A percentile compares a stretch with the other conserved stretches of the same genome.
These are phyloP conservation scores for Oryza australiensis DNA, from an alignment of 176 grass and related monocot species.

Conservation along the genomic window DNA sequence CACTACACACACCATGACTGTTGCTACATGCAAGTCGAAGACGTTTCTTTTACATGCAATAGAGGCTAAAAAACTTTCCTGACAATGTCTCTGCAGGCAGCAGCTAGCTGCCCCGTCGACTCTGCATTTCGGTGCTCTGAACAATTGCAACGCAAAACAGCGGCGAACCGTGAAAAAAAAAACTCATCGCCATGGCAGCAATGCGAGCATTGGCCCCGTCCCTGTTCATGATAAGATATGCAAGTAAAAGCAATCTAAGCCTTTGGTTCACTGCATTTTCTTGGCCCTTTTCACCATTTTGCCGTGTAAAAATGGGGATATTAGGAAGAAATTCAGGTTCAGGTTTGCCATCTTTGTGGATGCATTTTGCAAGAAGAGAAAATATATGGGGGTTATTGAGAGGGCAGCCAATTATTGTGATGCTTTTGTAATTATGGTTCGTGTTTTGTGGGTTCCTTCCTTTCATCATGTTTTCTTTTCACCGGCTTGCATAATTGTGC, in stretches of 20 bases:
- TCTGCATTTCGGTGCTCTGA: neutral
- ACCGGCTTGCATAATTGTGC: conserved; percentile 38
- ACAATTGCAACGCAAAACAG: neutral
- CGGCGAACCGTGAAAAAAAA: neutral
- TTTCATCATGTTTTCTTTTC: conserved; percentile 31
- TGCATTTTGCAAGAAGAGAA: neutral
- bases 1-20: conserved; percentile 19
- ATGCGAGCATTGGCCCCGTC: conserved; percentile 3
- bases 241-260: neutral
- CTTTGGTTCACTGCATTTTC: neutral
- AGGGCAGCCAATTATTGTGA: conserved; percentile 12
- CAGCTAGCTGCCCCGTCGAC: neutral
- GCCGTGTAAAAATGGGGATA: neutral
- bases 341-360: neutral
- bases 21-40: neutral
- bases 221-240: neutral
- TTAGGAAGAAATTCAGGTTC: neutral
- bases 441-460: neutral
- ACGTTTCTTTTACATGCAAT: neutral
- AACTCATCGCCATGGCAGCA: neutral
- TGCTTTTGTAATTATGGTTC: conserved; percentile 18
- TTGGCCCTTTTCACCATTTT: neutral
- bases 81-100: neutral
- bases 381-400: neutral
- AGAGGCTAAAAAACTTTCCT: neutral